Evolutionary conservation across 345 rosid species (phyloP).

Genomic region (Geranium rotundifolium): DNA sequence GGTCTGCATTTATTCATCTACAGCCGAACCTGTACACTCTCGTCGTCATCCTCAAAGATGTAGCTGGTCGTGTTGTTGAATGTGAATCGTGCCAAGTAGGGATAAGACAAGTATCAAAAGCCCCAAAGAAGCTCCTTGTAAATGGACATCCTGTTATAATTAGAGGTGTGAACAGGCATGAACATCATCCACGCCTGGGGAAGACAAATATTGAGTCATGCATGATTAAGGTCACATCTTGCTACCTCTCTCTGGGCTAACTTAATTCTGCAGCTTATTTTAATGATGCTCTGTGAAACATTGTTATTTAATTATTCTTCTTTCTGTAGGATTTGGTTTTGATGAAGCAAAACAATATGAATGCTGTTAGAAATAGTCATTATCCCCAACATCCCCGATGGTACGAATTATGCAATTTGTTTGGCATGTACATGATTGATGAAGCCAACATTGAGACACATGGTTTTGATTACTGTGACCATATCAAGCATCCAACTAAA

Average conservation of each 20-base stretch:
- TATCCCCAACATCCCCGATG: constrained; percentile 98
- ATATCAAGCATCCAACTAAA: constrained; percentile 79
- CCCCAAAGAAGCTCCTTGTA: constrained; percentile 84
- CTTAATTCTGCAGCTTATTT: constrained; percentile 12
- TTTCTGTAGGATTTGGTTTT: constrained; percentile 69
- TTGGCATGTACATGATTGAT: constrained; percentile 97
- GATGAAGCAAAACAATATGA: constrained; percentile 90
- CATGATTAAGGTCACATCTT: constrained; percentile 70
- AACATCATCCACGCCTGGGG: constrained; percentile 97
- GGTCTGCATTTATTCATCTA: constrained; percentile 12
- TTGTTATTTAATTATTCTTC: constrained; percentile 6
- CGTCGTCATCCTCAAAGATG: constrained; percentile 72
- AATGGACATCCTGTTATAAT: constrained; percentile 78
- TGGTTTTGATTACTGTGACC: constrained; percentile 62
- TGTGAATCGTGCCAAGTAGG: constrained; percentile 93
- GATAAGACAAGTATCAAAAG: constrained; percentile 68
- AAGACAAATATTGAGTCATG: constrained; percentile 93
- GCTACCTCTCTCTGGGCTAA: neutral
- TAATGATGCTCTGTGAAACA: constrained; percentile 4
- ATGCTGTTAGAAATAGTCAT: constrained; percentile 96
- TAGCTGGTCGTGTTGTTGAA: constrained; percentile 61
- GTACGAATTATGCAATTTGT: constrained; percentile 91
- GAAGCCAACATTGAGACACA: constrained; percentile 99
- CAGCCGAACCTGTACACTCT: constrained; percentile 88
- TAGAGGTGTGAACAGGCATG: constrained; percentile 97